Evolutionary conservation across 83 land plant genomes (phyloP), one percentile per base, ranked within the genome.

Genomic region (Larix sibirica): DNA sequence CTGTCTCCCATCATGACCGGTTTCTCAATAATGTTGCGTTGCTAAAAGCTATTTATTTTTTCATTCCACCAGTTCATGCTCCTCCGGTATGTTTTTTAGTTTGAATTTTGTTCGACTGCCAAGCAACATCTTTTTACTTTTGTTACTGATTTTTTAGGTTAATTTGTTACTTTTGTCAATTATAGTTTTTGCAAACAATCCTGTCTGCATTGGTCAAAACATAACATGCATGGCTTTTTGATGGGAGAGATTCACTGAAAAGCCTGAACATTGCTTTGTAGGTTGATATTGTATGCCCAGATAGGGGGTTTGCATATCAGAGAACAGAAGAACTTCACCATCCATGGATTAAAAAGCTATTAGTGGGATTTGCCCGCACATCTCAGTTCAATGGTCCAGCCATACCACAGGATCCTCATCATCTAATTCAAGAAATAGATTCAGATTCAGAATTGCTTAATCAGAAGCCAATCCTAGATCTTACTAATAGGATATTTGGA

Each of bases 331-430:
- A 96, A 68, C 73, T 89, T 71, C 96, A 98, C 63, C 78, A 94
- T 74, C 97, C 99, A 6, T 95, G 95, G 95, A 10, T 92, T 47
- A 96, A 96, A 80, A 92, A 89, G 75, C 26, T 92, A 79, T 83
- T 98, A 54, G 58, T 94, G 81, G 99, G 99, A 12, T 93, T 90
- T 89, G 89, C 96, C 1, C 92, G 96, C 18, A 98, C 98, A 79
- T 98, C 99, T 85, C 97, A 96, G 21, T 86, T 47, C 74, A 96
- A 90, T 89, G 97, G 99, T 60, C 99, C 99, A 17, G 84, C 89
- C 67, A 86, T 82, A 80, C 99, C 99, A 76, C 66, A 23, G 31
- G 75, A 68, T 31, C 88, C 91, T 56, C 86, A 86, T 81, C 84
- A 78, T 82, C 84, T 91, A 62, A 90, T 94, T 64, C 88, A 97